These are phyloP conservation scores for Pseudozyma sp. DNA, from an alignment of 1,284 basidiomycete species.

Conservation along the genomic window DNA sequence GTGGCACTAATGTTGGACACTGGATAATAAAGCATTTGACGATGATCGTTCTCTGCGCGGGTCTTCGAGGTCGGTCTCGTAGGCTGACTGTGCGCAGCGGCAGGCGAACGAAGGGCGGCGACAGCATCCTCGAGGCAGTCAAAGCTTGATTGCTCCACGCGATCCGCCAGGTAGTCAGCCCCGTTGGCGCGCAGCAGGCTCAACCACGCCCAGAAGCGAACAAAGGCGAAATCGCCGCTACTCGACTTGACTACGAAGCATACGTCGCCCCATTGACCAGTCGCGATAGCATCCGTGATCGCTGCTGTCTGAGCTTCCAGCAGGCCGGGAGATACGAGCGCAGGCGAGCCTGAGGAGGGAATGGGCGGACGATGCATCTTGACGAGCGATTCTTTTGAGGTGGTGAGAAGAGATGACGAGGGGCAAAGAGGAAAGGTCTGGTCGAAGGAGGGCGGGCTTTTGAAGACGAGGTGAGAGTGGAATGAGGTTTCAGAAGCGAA, in stretches of 20 bases:
- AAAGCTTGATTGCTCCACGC: not conserved
- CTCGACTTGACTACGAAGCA: slow-evolving; percentile 29
- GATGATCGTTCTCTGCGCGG: not conserved
- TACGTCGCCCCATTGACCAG: slow-evolving; percentile 24
- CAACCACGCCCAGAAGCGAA: slow-evolving; percentile 1
- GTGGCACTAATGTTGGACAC: slow-evolving; percentile 9
- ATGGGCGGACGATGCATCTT: too few species aligned
- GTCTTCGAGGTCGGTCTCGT: too few species aligned
- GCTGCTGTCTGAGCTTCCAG: not conserved
- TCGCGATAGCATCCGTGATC: slow-evolving; percentile 7
- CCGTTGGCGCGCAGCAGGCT: slow-evolving; percentile 2
- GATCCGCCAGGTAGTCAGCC: not conserved
- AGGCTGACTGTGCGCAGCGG: not conserved
- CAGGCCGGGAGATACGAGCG: not conserved
- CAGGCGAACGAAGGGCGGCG: not conserved
- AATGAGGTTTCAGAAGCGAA: too few species aligned
- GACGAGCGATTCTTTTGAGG: too few species aligned
- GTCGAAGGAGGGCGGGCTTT: too few species aligned
- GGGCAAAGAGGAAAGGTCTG: too few species aligned
- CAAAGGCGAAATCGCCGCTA: slow-evolving; percentile 1
- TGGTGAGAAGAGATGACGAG: too few species aligned
- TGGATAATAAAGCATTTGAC: slow-evolving; percentile 1
- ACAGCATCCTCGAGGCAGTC: not conserved
- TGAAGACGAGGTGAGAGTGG: too few species aligned
- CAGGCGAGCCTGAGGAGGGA: not conserved